Percentiles rank a stretch among this genome's conserved stretches.
phyloP scores from a whole-genome alignment of 2,329 filamentous ascomycete species.

The Gliomastix tumulicola region DNA sequence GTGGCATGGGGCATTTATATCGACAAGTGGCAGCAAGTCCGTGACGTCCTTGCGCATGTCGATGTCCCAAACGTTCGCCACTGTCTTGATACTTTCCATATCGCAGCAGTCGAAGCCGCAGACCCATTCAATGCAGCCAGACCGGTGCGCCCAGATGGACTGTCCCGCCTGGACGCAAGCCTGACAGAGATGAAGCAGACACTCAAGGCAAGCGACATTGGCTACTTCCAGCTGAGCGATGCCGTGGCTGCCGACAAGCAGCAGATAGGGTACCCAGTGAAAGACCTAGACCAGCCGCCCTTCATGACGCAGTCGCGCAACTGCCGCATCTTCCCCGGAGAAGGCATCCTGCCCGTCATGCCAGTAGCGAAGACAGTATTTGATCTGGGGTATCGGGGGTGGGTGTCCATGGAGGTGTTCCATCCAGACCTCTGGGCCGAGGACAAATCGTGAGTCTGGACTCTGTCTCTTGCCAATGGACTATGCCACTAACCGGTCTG shows the following conservation, averaged over 20 bases:
- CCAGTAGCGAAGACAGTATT: slow-evolving; percentile 1
- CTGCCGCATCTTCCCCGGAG: not conserved
- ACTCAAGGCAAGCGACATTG: not conserved
- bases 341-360: not conserved
- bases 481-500: not conserved
- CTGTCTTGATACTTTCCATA: slow-evolving; percentile 1
- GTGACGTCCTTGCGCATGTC: not conserved
- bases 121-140: not conserved
- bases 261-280: not conserved
- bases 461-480: too few species aligned
- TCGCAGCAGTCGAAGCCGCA: not conserved
- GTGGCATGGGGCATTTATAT: slow-evolving; percentile 1
- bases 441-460: slow-evolving; percentile 1
- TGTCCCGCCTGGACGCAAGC: not conserved
- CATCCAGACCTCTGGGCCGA: slow-evolving; percentile 1
- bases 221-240: slow-evolving; percentile 1
- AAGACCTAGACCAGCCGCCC: slow-evolving; percentile 1
- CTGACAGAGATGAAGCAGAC: not conserved
- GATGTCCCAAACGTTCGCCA: slow-evolving; percentile 1
- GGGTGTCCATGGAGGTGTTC: slow-evolving; percentile 1
- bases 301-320: slow-evolving; percentile 2
- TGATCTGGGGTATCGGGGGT: slow-evolving; percentile 1
- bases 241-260: not conserved
- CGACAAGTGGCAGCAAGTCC: not conserved
- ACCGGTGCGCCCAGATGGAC: not conserved